Percentiles rank a stretch among this genome's conserved stretches.
Evolutionary conservation across 192 early-diverging fungal genomes (phyloP).

Genomic region (Oehlia diaphana): DNA sequence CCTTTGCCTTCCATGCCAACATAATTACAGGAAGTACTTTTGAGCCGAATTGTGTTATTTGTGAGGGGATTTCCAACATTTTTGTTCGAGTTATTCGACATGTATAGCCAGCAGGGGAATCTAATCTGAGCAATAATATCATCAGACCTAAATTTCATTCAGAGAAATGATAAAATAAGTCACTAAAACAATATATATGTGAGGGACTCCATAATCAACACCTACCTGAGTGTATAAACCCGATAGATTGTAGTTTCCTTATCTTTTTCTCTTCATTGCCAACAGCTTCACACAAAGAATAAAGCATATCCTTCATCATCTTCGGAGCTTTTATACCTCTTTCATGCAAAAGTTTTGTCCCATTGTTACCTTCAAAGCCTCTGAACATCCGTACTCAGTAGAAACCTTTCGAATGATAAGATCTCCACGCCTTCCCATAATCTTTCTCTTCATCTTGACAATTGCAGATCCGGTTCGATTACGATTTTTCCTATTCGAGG

Average conservation of each 20-base stretch:
- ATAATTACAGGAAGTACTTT: slow-evolving; percentile 14
- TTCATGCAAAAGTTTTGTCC: slow-evolving; percentile 26
- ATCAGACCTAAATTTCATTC: slow-evolving; percentile 22
- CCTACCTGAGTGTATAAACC: slow-evolving; percentile 28
- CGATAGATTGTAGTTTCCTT: slow-evolving; percentile 20
- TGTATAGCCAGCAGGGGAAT: slow-evolving; percentile 25
- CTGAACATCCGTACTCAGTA: slow-evolving; percentile 25
- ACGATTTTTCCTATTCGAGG: slow-evolving; percentile 16
- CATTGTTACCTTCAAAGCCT: slow-evolving; percentile 29
- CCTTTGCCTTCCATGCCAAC: slow-evolving; percentile 30
- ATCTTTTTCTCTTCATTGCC: not conserved
- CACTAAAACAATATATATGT: not conserved
- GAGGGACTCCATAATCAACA: not conserved
- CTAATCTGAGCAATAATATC: slow-evolving; percentile 18
- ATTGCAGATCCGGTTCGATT: slow-evolving; percentile 17
- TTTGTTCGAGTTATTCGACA: slow-evolving; percentile 19
- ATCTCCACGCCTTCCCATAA: slow-evolving; percentile 24
- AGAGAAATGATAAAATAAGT: slow-evolving; percentile 8
- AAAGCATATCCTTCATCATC: slow-evolving; percentile 30
- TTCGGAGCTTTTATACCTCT: slow-evolving; percentile 29
- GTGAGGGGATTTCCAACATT: slow-evolving; percentile 15
- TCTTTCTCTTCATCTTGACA: slow-evolving; percentile 24
- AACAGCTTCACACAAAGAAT: slow-evolving; percentile 13
- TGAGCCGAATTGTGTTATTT: not conserved
- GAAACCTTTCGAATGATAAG: slow-evolving; percentile 26